These are phyloP conservation scores for Silene conica DNA, from an alignment of 148 eudicot genomes.

Conservation along the genomic window DNA sequence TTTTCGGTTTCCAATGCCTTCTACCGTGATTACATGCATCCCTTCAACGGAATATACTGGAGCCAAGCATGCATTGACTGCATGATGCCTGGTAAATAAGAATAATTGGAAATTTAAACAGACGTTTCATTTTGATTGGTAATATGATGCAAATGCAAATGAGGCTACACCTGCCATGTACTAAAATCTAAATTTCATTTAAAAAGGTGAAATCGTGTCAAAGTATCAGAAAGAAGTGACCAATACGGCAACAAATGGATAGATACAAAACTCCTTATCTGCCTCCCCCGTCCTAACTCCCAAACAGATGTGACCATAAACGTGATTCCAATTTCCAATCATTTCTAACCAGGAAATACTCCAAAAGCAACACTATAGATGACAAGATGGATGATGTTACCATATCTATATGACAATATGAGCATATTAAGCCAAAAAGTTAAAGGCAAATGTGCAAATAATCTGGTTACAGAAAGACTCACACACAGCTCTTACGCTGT, in stretches of 20 bases:
- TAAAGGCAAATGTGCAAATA: not conserved
- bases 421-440: not conserved
- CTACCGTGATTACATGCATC: slow-evolving; percentile 97
- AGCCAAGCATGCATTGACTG: slow-evolving; percentile 93
- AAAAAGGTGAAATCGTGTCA: not conserved
- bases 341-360: not conserved
- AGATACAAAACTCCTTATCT: not conserved
- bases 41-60: slow-evolving; percentile 93
- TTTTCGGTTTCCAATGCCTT: slow-evolving; percentile 82
- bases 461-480: slow-evolving; percentile 34
- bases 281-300: not conserved
- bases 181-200: not conserved
- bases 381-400: not conserved
- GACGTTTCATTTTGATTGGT: not conserved
- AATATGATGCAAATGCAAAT: not conserved
- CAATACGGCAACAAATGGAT: not conserved
- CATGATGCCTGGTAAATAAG: slow-evolving; percentile 55
- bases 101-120: slow-evolving; percentile 1
- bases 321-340: not conserved
- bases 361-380: too few relatives aligned
- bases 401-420: too few relatives aligned
- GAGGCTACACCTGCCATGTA: not conserved
- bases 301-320: not conserved
- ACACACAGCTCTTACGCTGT: slow-evolving; percentile 75
- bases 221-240: not conserved